Conservation (phyloP, 805 yeast genomes). For the Zygosaccharomyces rouxii region DNA sequence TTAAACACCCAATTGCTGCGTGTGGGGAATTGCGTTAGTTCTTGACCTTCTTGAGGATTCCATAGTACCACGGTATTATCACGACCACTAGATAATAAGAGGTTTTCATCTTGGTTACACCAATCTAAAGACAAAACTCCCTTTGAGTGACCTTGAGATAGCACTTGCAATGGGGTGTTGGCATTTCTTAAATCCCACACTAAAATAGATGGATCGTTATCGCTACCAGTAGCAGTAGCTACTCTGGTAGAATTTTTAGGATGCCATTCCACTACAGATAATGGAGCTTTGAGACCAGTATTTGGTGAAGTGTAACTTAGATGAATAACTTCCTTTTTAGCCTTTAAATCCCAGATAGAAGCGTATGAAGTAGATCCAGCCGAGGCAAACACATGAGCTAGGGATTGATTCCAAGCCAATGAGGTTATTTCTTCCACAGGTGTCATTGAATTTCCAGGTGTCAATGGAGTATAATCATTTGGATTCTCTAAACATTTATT, state of each 20-base stretch:
- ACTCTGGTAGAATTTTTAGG: constrained; percentile 82
- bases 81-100: constrained; percentile 85
- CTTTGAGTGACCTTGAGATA: constrained; percentile 69
- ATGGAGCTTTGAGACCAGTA: constrained; percentile 53
- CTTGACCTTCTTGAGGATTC: constrained; percentile 76
- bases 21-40: constrained; percentile 83
- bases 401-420: constrained; percentile 83
- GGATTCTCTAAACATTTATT: constrained; percentile 48
- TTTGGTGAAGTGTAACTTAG: constrained; percentile 60
- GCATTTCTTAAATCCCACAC: constrained; percentile 95
- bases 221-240: constrained; percentile 82
- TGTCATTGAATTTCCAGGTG: constrained; percentile 76
- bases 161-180: constrained; percentile 74
- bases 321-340: constrained; percentile 83
- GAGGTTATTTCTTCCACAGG: constrained; percentile 77
- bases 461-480: constrained; percentile 36
- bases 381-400: constrained; percentile 82
- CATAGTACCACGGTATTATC: constrained; percentile 85
- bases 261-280: constrained; percentile 91
- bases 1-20: constrained; percentile 92
- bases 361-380: constrained; percentile 84
- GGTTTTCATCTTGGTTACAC: constrained; percentile 76
- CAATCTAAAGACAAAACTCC: constrained; percentile 91
- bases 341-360: constrained; percentile 89
- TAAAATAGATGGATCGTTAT: constrained; percentile 70